Conservation (phyloP, 2,329 filamentous ascomycete species). For the Cladosporium phlei region DNA sequence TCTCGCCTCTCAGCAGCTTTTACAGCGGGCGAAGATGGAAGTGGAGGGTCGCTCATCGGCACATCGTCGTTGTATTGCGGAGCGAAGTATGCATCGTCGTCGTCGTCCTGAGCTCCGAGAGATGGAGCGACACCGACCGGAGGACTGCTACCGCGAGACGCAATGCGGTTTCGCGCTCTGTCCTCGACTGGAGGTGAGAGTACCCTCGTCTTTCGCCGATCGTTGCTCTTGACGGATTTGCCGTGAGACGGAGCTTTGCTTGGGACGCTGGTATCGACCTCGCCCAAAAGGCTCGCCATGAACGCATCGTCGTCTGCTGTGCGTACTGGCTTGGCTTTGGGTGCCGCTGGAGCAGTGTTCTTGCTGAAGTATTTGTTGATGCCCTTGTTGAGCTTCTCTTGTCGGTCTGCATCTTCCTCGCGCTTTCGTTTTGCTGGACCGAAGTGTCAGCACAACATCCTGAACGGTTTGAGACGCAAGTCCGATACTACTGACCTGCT, state of each 20-base stretch:
- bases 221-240: constrained; percentile 66
- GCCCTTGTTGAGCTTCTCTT: constrained; percentile 81
- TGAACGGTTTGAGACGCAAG: not conserved
- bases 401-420: constrained; percentile 78
- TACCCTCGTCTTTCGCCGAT: constrained; percentile 72
- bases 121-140: constrained; percentile 12
- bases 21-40: constrained; percentile 73
- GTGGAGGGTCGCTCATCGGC: constrained; percentile 69
- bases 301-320: constrained; percentile 80
- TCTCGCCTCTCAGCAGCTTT: constrained; percentile 36
- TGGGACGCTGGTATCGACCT: constrained; percentile 75
- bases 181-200: constrained; percentile 68
- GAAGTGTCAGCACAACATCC: too few relatives aligned
- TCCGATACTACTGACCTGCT: constrained; percentile 43
- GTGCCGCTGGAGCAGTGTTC: constrained; percentile 57
- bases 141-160: constrained; percentile 14
- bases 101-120: constrained; percentile 17
- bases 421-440: constrained; percentile 73
- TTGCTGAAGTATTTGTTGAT: constrained; percentile 94
- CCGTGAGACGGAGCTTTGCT: constrained; percentile 50
- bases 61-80: constrained; percentile 59
- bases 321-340: constrained; percentile 64
- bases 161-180: constrained; percentile 29
- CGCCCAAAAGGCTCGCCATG: constrained; percentile 74
- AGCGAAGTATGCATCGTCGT: constrained; percentile 51